These are phyloP conservation scores for Morella rubra DNA, from an alignment of 306 rosid species.

Conservation along the genomic window DNA sequence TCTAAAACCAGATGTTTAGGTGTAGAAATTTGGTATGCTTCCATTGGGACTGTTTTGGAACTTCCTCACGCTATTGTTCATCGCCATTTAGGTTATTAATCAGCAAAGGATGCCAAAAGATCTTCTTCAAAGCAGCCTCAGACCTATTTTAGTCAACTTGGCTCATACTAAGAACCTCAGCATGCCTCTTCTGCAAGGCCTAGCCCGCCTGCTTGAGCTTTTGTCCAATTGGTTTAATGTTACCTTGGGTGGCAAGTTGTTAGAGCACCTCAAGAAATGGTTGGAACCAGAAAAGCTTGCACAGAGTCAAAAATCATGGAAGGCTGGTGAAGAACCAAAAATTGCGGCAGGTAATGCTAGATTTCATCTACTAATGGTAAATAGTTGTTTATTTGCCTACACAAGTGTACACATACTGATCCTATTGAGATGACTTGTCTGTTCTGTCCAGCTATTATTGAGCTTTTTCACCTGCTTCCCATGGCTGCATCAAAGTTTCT, in stretches of 20 bases:
- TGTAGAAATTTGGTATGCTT: constrained; percentile 11
- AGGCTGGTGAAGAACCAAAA: constrained; percentile 99
- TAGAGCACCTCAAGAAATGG: constrained; percentile 98
- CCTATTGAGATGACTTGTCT: constrained; percentile 24
- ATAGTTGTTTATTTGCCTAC: constrained; percentile 28
- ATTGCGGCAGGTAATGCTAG: constrained; percentile 84
- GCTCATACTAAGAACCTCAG: constrained; percentile 95
- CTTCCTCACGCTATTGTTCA: constrained; percentile 12
- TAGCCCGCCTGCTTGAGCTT: constrained; percentile 95
- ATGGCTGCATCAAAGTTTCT: constrained; percentile 94
- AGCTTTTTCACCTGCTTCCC: constrained; percentile 98
- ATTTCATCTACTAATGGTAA: constrained; percentile 29
- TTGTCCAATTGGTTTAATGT: constrained; percentile 98
- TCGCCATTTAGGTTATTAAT: constrained; percentile 74
- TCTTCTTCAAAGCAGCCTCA: constrained; percentile 92
- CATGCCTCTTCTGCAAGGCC: constrained; percentile 98
- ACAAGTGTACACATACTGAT: constrained; percentile 19
- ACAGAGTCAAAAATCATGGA: constrained; percentile 92
- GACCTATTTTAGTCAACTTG: constrained; percentile 95
- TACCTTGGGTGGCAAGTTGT: constrained; percentile 85
- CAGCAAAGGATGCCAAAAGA: constrained; percentile 97
- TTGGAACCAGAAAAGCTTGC: constrained; percentile 98
- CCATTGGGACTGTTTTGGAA: constrained; percentile 16
- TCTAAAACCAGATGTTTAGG: no score
- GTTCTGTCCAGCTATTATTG: constrained; percentile 81